phyloP scores from a whole-genome alignment of 2,329 filamentous ascomycete genomes.

The Mycosphaerella sp. region DNA sequence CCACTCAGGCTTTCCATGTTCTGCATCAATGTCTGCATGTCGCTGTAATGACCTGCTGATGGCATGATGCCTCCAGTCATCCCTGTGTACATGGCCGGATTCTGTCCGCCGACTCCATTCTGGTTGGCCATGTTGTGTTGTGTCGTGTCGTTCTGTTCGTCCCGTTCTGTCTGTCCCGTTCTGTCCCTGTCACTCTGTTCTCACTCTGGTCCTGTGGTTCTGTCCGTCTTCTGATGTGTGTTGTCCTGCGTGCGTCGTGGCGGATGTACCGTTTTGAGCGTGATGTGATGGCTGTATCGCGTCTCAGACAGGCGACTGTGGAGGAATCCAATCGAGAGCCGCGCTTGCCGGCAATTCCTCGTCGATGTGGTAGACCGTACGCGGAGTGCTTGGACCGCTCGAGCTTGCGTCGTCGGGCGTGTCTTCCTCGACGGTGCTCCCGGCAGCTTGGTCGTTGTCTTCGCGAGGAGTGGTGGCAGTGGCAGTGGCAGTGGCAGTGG shows the following conservation, averaged over 20 bases:
- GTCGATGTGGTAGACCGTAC: slow-evolving; percentile 4
- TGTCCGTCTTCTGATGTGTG: not conserved
- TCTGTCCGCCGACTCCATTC: slow-evolving; percentile 26
- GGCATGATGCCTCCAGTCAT: slow-evolving; percentile 31
- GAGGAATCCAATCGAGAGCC: not conserved
- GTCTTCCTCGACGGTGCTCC: not conserved
- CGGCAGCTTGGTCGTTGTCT: not conserved
- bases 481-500: too few species aligned
- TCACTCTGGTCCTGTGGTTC: not conserved
- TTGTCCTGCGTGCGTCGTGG: not conserved
- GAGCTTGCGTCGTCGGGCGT: not conserved
- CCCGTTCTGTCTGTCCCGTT: not conserved
- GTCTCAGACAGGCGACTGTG: too few species aligned
- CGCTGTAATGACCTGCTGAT: slow-evolving; percentile 35
- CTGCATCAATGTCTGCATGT: slow-evolving; percentile 36
- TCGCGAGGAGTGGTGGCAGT: too few species aligned
- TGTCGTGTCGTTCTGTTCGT: not conserved
- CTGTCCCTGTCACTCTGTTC: not conserved
- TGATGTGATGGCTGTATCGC: too few species aligned
- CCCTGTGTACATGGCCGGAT: slow-evolving; percentile 26
- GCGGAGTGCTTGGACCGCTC: not conserved
- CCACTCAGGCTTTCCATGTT: slow-evolving; percentile 34
- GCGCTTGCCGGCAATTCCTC: slow-evolving; percentile 4
- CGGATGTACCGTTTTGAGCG: not conserved
- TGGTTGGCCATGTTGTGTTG: slow-evolving; percentile 25